These are phyloP conservation scores for Sisymbrium altissimum DNA, from an alignment of 345 rosid genomes.

Conservation along the genomic window DNA sequence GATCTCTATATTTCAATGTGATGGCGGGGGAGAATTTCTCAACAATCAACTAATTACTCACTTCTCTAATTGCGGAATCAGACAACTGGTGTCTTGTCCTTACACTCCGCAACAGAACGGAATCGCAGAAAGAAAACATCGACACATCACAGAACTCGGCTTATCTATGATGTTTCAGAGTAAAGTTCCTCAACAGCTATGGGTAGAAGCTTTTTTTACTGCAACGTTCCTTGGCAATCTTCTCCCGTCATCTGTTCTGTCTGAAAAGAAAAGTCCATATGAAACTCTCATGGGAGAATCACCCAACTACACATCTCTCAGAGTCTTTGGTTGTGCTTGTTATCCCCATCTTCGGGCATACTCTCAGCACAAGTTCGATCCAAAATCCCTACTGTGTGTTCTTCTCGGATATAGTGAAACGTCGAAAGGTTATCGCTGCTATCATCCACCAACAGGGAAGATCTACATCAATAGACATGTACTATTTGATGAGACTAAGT, in stretches of 20 bases:
- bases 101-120: too few relatives aligned
- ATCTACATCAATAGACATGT: too few relatives aligned
- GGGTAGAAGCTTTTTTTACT: background rate
- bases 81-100: background rate
- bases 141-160: too few relatives aligned
- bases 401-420: too few relatives aligned
- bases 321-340: background rate
- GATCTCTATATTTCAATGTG: background rate
- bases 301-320: accelerated
- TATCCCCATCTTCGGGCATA: background rate
- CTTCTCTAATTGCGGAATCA: background rate
- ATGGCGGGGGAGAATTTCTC: background rate
- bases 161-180: background rate
- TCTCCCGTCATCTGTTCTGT: too few relatives aligned
- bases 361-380: background rate
- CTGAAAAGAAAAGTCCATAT: background rate
- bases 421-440: too few relatives aligned
- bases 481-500: too few relatives aligned
- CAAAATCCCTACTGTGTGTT: too few relatives aligned
- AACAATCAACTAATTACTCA: background rate
- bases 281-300: accelerated
- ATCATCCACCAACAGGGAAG: too few relatives aligned
- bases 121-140: too few relatives aligned
- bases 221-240: background rate
- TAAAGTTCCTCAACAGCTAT: accelerated